Conservation (phyloP, 768 basidiomycete species). For the Gyrodon lividus region DNA sequence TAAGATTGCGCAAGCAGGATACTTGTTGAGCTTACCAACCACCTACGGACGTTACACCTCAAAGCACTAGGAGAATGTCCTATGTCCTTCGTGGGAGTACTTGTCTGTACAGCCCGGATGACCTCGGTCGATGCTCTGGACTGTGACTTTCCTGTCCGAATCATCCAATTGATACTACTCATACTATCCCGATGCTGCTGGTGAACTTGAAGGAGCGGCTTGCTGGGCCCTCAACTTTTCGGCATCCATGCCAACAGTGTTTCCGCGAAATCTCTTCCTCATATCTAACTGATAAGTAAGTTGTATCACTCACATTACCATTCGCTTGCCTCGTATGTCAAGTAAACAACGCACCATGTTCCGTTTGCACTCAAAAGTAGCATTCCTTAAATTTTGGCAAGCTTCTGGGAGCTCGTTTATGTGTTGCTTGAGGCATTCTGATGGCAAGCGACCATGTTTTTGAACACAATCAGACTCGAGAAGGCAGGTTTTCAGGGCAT, state of each 20-base stretch:
- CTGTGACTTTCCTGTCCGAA: no score
- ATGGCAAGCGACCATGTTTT: slow-evolving; percentile 75
- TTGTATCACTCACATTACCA: neutral
- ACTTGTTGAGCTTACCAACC: no score
- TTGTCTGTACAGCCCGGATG: no score
- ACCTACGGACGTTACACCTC: no score
- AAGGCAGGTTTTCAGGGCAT: slow-evolving; percentile 80
- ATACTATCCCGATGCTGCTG: neutral
- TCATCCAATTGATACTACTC: neutral
- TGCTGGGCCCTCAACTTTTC: slow-evolving; percentile 11
- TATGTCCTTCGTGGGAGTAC: no score
- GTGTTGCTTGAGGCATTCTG: slow-evolving; percentile 80
- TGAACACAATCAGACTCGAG: slow-evolving; percentile 85
- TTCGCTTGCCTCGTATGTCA: neutral
- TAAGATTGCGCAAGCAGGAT: no score
- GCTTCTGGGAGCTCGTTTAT: slow-evolving; percentile 73
- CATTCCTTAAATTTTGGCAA: slow-evolving; percentile 75
- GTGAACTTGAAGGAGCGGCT: neutral
- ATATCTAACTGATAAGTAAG: slow-evolving; percentile 61
- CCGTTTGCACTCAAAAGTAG: slow-evolving; percentile 88
- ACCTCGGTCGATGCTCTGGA: no score
- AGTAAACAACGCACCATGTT: slow-evolving; percentile 61
- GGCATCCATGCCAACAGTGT: slow-evolving; percentile 52
- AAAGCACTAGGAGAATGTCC: no score
- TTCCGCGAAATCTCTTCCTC: slow-evolving; percentile 80